Evolutionary conservation across 176 grass and related monocot genomes (phyloP).

Genomic region (Puya raimondii): DNA sequence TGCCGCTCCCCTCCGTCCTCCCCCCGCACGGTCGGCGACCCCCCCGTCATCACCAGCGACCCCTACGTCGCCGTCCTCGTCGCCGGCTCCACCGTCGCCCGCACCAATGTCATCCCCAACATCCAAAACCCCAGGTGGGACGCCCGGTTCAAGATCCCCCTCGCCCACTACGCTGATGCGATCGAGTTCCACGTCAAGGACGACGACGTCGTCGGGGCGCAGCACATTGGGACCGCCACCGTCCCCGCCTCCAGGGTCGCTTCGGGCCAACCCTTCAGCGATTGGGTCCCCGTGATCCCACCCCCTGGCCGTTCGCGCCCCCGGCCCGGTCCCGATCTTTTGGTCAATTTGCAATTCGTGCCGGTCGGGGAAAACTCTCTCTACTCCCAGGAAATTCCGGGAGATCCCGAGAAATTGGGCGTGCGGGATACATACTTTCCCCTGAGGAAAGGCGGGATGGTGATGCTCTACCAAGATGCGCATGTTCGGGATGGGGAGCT

Average conservation of each 20-base stretch:
- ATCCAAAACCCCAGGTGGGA: constrained; percentile 38
- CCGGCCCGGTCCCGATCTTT: background rate
- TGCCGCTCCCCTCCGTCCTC: no score
- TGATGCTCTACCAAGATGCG: constrained; percentile 79
- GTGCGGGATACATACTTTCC: constrained; percentile 53
- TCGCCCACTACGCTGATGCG: constrained; percentile 37
- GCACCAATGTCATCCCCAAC: constrained; percentile 62
- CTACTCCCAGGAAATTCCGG: constrained; percentile 33
- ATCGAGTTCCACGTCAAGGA: constrained; percentile 59
- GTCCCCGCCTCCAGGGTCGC: constrained; percentile 19
- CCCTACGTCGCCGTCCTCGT: constrained; percentile 41
- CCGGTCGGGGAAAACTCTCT: constrained; percentile 17
- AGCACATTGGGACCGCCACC: constrained; percentile 48
- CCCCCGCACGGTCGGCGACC: constrained; percentile 9
- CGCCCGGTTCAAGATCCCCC: constrained; percentile 27
- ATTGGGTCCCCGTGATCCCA: constrained; percentile 21
- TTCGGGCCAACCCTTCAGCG: background rate
- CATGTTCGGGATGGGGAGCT: constrained; percentile 30
- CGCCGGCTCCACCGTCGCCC: constrained; percentile 39
- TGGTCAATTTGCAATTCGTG: constrained; percentile 24
- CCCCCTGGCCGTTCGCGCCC: background rate
- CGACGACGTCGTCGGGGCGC: constrained; percentile 54
- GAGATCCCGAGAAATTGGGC: background rate
- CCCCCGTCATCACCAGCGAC: constrained; percentile 35
- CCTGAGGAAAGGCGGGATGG: constrained; percentile 35